These are phyloP conservation scores for Alternaria arborescens DNA, from an alignment of 2,329 filamentous ascomycete genomes.

Conservation along the genomic window DNA sequence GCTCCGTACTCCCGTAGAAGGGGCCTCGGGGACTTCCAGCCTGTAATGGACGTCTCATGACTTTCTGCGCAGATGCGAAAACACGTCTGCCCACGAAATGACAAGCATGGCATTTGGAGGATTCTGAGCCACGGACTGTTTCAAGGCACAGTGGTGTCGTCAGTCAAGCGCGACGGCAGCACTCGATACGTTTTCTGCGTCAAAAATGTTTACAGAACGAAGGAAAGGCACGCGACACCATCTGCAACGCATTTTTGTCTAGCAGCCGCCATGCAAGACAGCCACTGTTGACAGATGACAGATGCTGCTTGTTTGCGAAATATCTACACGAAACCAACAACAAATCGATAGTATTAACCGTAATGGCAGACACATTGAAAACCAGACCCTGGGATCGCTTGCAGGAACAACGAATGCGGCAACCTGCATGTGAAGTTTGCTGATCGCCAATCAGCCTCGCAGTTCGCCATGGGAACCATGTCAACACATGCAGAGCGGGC, in stretches of 20 bases:
- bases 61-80: not conserved
- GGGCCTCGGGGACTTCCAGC: not conserved
- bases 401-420: constrained; percentile 14
- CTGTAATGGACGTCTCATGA: not conserved
- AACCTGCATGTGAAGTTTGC: constrained; percentile 20
- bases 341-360: constrained; percentile 9
- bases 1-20: not conserved
- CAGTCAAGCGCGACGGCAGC: not conserved
- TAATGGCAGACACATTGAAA: not conserved
- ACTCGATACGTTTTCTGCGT: constrained; percentile 31
- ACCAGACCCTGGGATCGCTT: constrained; percentile 9
- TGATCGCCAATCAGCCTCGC: constrained; percentile 14
- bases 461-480: constrained; percentile 22
- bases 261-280: constrained; percentile 1
- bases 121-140: constrained; percentile 19
- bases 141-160: constrained; percentile 19
- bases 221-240: constrained; percentile 19
- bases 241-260: not conserved
- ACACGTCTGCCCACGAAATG: not conserved
- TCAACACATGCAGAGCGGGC: constrained; percentile 17
- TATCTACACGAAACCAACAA: not conserved
- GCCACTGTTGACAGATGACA: constrained; percentile 2
- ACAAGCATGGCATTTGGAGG: not conserved
- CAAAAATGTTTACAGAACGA: constrained; percentile 32
- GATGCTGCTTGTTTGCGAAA: constrained; percentile 1